Percentiles rank a stretch among this genome's conserved stretches.
Evolutionary conservation across 2,329 filamentous ascomycete species (phyloP).

Genomic region (Emergomyces africanus): DNA sequence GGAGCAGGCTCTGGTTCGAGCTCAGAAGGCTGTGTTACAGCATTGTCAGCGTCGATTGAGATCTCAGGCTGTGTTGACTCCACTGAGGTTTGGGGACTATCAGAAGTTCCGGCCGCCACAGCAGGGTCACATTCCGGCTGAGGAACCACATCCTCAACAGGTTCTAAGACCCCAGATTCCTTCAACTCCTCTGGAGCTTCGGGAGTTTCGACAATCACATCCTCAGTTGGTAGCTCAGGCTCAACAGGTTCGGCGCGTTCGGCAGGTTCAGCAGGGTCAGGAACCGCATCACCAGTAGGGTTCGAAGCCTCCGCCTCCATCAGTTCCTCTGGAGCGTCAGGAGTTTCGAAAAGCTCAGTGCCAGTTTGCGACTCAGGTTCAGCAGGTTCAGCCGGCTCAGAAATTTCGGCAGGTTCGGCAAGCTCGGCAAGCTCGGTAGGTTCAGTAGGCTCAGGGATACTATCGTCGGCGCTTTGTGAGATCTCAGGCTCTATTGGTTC

Average conservation of each 20-base stretch:
- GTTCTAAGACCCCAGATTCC: not conserved
- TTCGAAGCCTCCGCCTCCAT: not conserved
- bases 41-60: not conserved
- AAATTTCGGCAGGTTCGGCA: not conserved
- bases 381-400: not conserved
- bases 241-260: not conserved
- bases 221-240: not conserved
- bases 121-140: not conserved
- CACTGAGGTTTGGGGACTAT: not conserved
- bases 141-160: not conserved
- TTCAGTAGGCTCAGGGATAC: not conserved
- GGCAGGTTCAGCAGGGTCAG: too few relatives aligned
- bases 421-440: not conserved
- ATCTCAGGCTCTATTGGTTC: not conserved
- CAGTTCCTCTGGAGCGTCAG: not conserved
- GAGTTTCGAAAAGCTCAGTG: not conserved
- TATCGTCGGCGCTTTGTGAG: not conserved
- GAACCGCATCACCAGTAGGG: not conserved
- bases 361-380: not conserved
- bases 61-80: not conserved
- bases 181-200: not conserved
- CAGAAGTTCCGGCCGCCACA: not conserved
- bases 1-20: not conserved
- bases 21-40: not conserved
- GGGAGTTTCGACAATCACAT: not conserved